Evolutionary conservation across 257 asterid species (phyloP).

Genomic region (Salvia splendens): DNA sequence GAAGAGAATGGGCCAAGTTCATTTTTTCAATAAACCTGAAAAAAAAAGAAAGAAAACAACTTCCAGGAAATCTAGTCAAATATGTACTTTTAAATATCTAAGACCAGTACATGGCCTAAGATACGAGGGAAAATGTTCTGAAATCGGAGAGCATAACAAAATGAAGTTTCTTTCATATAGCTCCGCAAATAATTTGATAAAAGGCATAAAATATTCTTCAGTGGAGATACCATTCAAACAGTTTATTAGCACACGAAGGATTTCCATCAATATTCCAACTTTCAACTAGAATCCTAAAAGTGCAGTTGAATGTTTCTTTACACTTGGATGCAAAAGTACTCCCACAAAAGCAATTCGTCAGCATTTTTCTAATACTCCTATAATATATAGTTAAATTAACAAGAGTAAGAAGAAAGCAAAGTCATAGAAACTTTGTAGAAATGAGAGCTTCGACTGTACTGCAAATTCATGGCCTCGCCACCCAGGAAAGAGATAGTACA

Average conservation of each 20-base stretch:
- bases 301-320: not conserved
- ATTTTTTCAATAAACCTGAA: slow-evolving; percentile 1
- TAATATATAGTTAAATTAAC: not conserved
- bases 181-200: not conserved
- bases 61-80: not conserved
- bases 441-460: not conserved
- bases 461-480: not conserved
- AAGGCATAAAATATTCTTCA: not conserved
- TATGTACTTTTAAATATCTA: not conserved
- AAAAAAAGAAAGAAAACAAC: no score
- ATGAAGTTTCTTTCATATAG: slow-evolving; percentile 9
- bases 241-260: not conserved
- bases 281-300: slow-evolving; percentile 11
- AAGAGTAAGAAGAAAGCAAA: not conserved
- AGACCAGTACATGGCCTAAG: not conserved
- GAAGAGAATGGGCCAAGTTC: not conserved
- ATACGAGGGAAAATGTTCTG: not conserved
- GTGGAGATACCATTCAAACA: not conserved
- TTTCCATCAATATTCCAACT: not conserved
- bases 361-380: not conserved
- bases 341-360: not conserved
- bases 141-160: slow-evolving; percentile 2
- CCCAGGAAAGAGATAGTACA: not conserved
- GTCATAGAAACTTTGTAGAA: not conserved
- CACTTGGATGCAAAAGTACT: not conserved